These are phyloP conservation scores for Orbilia javanica DNA, from an alignment of 2,329 filamentous ascomycete species.

Conservation along the genomic window DNA sequence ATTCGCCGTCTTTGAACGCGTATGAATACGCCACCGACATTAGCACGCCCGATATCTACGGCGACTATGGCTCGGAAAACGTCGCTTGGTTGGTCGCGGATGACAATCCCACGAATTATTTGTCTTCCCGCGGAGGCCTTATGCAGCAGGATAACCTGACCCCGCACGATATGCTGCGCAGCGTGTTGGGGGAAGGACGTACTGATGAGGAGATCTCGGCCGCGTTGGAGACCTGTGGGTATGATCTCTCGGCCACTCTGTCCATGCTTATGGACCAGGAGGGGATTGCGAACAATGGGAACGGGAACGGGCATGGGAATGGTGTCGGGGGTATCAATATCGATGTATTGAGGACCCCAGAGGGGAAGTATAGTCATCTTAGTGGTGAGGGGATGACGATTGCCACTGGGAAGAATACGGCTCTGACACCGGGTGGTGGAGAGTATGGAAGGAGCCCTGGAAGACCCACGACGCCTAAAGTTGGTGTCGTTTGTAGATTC, in stretches of 20 bases:
- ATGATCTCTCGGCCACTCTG: slow-evolving; percentile 92
- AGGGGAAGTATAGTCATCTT: slow-evolving; percentile 45
- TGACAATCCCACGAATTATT: slow-evolving; percentile 79
- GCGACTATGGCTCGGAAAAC: slow-evolving; percentile 91
- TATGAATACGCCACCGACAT: slow-evolving; percentile 86
- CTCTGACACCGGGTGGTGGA: slow-evolving; percentile 66
- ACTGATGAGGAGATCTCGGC: slow-evolving; percentile 94
- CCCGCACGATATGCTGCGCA: slow-evolving; percentile 96
- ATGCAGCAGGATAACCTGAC: slow-evolving; percentile 87
- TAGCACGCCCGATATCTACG: slow-evolving; percentile 85
- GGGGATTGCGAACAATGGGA: neutral
- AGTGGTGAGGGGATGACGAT: slow-evolving; percentile 55
- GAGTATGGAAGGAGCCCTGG: slow-evolving; percentile 68
- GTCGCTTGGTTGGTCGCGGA: slow-evolving; percentile 96
- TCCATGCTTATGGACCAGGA: slow-evolving; percentile 82
- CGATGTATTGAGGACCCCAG: slow-evolving; percentile 47
- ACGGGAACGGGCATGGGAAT: neutral
- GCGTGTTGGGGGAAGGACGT: slow-evolving; percentile 87
- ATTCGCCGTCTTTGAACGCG: slow-evolving; percentile 92
- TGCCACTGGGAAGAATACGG: slow-evolving; percentile 65
- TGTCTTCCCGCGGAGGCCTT: slow-evolving; percentile 73
- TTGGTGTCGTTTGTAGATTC: slow-evolving; percentile 95
- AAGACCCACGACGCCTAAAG: slow-evolving; percentile 84
- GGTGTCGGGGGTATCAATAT: neutral
- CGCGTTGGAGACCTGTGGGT: slow-evolving; percentile 88